Conservation (phyloP, 352 stramenopile genomes). For the Globisporangium takayamanum region DNA sequence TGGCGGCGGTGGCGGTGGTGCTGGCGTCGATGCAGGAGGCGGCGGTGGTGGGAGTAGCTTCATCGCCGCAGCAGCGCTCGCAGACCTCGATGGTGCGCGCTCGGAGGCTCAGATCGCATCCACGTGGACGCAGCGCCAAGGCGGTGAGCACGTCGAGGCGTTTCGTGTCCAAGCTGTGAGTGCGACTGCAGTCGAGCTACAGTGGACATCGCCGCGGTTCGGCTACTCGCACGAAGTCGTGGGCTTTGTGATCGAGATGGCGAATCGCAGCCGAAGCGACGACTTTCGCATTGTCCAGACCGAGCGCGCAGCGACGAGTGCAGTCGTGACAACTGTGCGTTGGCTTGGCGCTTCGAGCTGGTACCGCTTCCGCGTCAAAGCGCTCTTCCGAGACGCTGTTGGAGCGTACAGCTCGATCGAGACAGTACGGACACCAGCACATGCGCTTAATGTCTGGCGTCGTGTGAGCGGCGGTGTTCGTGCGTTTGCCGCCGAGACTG, state of each 20-base stretch:
- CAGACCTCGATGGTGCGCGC: background rate
- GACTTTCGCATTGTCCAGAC: constrained; percentile 46
- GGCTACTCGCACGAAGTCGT: constrained; percentile 35
- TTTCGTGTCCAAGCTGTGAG: constrained; percentile 17
- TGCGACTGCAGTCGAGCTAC: constrained; percentile 32
- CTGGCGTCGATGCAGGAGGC: constrained; percentile 50
- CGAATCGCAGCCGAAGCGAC: constrained; percentile 42
- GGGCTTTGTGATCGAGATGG: constrained; percentile 56
- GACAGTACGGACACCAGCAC: constrained; percentile 24
- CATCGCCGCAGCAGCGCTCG: constrained; percentile 10
- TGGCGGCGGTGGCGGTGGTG: constrained; percentile 61
- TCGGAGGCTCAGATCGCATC: constrained; percentile 11
- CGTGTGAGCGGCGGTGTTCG: constrained; percentile 20
- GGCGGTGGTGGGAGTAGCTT: constrained; percentile 65
- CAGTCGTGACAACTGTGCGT: constrained; percentile 17
- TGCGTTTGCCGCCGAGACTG: constrained; percentile 25
- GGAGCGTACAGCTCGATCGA: constrained; percentile 31
- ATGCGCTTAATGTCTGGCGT: constrained; percentile 37
- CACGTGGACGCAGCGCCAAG: constrained; percentile 7
- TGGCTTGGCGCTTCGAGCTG: constrained; percentile 20
- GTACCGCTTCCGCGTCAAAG: constrained; percentile 56
- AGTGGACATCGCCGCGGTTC: constrained; percentile 31
- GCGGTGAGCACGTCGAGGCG: constrained; percentile 20
- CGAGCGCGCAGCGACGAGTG: constrained; percentile 12
- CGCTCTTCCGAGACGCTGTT: constrained; percentile 31